Base-by-base conservation (phyloP, 495 filamentous ascomycete species). In the Lophiotrema nucula region DNA sequence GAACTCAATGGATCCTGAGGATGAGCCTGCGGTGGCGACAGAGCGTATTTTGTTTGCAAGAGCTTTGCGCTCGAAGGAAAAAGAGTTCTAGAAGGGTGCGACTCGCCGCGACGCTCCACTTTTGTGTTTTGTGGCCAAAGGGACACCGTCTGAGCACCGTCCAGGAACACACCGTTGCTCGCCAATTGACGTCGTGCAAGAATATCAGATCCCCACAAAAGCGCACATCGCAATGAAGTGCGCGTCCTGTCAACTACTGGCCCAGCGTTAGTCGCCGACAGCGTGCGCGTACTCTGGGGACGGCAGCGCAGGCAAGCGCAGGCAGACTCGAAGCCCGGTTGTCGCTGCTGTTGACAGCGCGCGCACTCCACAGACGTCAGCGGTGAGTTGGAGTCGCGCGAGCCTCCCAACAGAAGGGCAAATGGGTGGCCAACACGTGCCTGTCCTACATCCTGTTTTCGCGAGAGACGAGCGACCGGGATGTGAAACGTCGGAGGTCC, bases 391-490 rank as follows among this genome's bases (percentile, higher is more conserved):
- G 44, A 10, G 13, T 25, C 11, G 24, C 28, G 23, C 6, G 5
- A 13, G 18, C 5, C 2, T n/a, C 16, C n/a, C 42, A n/a, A 8
- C 2, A 25, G 18, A 1, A 2, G 43, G 26, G 31, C 53, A 56
- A 56, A 48, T 56, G 26, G 53, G 26, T 41, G 12, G 28, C 53
- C 15, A 27, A 56, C 53, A 56, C 53, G 53, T 56, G 53, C 53
- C 3, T 2, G 50, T 44, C 12, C 8, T 5, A 44, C 50, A 41
- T n/a, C 35, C 35, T 41, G 33, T 41, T 53, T 42, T 24, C 33
- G 35, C 31, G 31, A 35, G 15, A 35, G 31, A 35, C 37, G 16
- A 22, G 28, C 48, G 19, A 35, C 10, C 12, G 12, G 24, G 41
- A 43, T 28, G 10, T 33, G 49, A 48, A 48, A 60, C 51, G 31